Evolutionary conservation across 2,329 filamentous ascomycete species (phyloP).

Genomic region (Nigrospora oryzae): DNA sequence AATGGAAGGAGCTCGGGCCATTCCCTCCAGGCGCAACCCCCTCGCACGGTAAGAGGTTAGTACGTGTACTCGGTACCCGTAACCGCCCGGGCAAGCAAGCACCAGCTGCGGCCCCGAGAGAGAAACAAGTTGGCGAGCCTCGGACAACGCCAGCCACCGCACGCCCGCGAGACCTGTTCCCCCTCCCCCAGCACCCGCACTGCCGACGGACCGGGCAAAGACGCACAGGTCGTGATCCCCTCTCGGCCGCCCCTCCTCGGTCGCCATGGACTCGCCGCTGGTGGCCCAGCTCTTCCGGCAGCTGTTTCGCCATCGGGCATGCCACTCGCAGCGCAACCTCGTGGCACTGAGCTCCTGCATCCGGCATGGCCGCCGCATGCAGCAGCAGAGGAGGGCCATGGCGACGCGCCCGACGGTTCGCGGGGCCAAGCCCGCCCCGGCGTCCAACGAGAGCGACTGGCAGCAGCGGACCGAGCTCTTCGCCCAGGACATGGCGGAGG

Average conservation of each 20-base stretch:
- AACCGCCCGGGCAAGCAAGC: too few species aligned
- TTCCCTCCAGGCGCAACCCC: too few species aligned
- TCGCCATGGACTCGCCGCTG: slow-evolving; percentile 71
- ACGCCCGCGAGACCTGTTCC: too few species aligned
- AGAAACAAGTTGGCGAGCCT: too few species aligned
- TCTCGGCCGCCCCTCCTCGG: slow-evolving; percentile 2
- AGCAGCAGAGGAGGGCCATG: slow-evolving; percentile 23
- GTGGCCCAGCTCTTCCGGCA: slow-evolving; percentile 74
- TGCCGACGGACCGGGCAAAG: too few species aligned
- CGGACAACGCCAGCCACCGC: too few species aligned
- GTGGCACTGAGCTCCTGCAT: slow-evolving; percentile 26
- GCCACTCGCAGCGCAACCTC: slow-evolving; percentile 42
- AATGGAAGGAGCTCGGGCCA: too few species aligned
- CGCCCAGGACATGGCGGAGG: slow-evolving; percentile 66
- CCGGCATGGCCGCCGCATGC: slow-evolving; percentile 29
- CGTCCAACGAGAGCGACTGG: slow-evolving; percentile 63
- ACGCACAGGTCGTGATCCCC: slow-evolving; percentile 3
- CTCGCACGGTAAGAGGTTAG: too few species aligned
- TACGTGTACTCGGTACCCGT: too few species aligned
- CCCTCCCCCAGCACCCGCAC: too few species aligned
- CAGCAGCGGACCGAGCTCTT: slow-evolving; percentile 74
- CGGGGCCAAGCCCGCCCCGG: slow-evolving; percentile 12
- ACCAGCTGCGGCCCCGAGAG: too few species aligned
- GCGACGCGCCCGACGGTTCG: slow-evolving; percentile 14
- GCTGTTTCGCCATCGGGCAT: slow-evolving; percentile 69